Evolutionary conservation across 208 protist genomes (phyloP).

Genomic region (Leptomonas seymouri): DNA sequence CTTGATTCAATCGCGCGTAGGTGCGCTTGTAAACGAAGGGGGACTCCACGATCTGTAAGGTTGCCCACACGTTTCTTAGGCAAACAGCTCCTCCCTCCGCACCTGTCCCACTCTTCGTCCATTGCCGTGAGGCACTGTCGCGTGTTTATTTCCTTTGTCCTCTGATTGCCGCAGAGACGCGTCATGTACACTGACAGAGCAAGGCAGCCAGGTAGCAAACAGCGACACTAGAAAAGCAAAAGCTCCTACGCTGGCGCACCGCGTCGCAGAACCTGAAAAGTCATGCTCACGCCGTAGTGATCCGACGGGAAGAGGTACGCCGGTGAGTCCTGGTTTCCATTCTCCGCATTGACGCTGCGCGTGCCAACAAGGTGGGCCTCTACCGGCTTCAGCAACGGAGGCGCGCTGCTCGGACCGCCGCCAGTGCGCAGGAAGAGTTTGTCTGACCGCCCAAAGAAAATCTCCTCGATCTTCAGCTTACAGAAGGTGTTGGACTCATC

Average conservation of each 20-base stretch:
- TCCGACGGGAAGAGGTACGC: constrained; percentile 91
- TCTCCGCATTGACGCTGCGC: constrained; percentile 84
- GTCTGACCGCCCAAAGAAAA: constrained; percentile 91
- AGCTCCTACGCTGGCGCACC: neutral
- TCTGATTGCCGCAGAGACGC: no score
- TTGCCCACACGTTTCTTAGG: no score
- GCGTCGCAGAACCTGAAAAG: constrained; percentile 34
- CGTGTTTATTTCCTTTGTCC: no score
- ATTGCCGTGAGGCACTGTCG: no score
- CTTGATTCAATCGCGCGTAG: no score
- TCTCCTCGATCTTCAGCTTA: constrained; percentile 91
- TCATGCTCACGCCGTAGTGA: constrained; percentile 89
- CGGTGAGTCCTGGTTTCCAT: constrained; percentile 70
- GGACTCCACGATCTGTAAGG: no score
- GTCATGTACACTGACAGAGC: no score
- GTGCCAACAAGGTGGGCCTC: constrained; percentile 85
- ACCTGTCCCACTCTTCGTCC: no score
- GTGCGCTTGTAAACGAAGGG: no score
- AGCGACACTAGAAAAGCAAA: neutral
- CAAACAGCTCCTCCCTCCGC: no score
- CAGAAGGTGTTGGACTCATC: constrained; percentile 93
- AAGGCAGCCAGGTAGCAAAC: no score
- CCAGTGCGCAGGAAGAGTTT: constrained; percentile 82
- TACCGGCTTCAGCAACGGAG: constrained; percentile 46
- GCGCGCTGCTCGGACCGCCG: neutral